Evolutionary conservation across 78 protist genomes (phyloP).

Genomic region (Tieghemostelium lacteum): DNA sequence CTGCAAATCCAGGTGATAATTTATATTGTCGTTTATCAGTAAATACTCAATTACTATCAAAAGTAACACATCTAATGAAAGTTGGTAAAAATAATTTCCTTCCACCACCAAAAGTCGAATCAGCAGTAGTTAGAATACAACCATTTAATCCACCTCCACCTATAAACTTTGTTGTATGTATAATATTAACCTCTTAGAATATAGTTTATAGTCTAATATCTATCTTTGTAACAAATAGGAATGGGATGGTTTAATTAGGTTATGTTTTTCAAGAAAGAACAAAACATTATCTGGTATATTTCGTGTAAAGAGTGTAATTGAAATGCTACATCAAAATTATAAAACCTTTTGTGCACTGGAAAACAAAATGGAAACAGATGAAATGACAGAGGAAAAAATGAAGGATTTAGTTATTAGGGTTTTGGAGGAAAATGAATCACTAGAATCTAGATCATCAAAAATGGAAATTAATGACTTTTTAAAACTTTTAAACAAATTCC

Average conservation of each 20-base stretch:
- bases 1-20: constrained; percentile 97
- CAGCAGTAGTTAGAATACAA: constrained; percentile 96
- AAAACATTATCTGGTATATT: constrained; percentile 96
- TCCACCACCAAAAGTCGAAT: constrained; percentile 99
- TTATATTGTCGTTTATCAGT: constrained; percentile 98
- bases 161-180: constrained; percentile 90
- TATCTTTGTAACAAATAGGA: constrained; percentile 77
- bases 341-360: constrained; percentile 87
- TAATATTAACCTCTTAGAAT: background rate
- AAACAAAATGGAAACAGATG: constrained; percentile 53
- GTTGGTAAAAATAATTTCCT: constrained; percentile 94
- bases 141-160: constrained; percentile 98
- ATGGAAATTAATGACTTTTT: constrained; percentile 94
- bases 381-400: constrained; percentile 19
- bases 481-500: constrained; percentile 53
- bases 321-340: constrained; percentile 89
- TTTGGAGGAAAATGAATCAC: constrained; percentile 55
- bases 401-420: constrained; percentile 68
- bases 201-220: background rate
- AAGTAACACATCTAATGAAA: constrained; percentile 93
- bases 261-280: constrained; percentile 97
- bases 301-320: constrained; percentile 71
- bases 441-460: constrained; percentile 87
- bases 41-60: constrained; percentile 95
- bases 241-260: constrained; percentile 98